phyloP scores from a whole-genome alignment of 768 basidiomycete species.

The Lactarius sanguifluus region DNA sequence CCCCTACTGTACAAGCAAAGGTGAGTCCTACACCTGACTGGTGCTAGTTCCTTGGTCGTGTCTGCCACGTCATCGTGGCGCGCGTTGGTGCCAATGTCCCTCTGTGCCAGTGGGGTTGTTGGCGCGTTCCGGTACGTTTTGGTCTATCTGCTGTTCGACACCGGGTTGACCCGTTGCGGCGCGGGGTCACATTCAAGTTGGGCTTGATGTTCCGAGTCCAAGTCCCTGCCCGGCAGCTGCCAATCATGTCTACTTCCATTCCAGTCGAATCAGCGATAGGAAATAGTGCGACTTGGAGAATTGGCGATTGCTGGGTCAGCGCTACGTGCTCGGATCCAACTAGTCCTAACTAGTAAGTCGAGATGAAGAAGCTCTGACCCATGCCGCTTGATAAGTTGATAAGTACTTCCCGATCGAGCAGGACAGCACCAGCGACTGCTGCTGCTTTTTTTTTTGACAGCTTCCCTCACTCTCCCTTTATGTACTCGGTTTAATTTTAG shows the following conservation, averaged over 20 bases:
- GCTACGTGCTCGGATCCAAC: not conserved
- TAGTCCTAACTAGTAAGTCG: not conserved
- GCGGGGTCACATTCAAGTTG: not conserved
- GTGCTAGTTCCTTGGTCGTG: not conserved
- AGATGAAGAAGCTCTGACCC: not conserved
- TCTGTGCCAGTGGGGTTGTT: too few species aligned
- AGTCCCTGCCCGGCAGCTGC: not conserved
- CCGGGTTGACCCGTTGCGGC: not conserved
- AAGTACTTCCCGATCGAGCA: not conserved
- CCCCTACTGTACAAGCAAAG: not conserved
- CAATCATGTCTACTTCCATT: not conserved
- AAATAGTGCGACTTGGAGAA: not conserved
- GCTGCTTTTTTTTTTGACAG: not conserved
- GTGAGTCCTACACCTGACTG: not conserved
- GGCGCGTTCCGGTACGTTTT: not conserved
- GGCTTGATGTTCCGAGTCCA: not conserved
- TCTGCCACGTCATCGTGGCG: not conserved
- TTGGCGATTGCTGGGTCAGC: not conserved
- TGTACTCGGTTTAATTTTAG: not conserved
- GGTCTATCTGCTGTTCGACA: not conserved
- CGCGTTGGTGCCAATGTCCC: not conserved
- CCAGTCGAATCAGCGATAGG: conserved; percentile 1
- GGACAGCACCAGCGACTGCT: not conserved
- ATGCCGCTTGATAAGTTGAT: too few species aligned
- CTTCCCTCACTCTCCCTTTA: not conserved